A percentile compares a stretch with the other conserved stretches of the same genome.
Evolutionary conservation across 306 rosid species (phyloP).

Genomic region (Begonia loranthoides): DNA sequence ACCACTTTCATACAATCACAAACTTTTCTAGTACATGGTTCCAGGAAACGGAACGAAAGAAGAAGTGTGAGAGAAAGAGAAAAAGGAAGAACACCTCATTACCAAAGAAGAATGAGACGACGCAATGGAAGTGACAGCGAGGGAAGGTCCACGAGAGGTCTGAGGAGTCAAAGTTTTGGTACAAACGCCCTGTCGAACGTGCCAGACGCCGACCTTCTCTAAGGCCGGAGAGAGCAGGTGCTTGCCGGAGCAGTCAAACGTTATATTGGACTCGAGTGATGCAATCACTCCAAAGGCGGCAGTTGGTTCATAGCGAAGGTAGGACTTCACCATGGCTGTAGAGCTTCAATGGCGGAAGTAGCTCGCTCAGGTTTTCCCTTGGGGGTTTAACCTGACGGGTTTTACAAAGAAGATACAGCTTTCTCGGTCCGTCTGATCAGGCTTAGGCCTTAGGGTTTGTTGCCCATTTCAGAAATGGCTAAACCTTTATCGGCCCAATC

Average conservation of each 20-base stretch:
- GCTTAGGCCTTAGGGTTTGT: conserved; percentile 4
- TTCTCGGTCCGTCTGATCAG: not conserved
- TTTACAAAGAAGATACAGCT: not conserved
- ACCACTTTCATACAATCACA: too few relatives aligned
- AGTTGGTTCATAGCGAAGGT: conserved; percentile 76
- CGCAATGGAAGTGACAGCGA: conserved; percentile 53
- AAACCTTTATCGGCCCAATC: not conserved
- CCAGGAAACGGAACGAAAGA: too few relatives aligned
- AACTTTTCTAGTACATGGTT: too few relatives aligned
- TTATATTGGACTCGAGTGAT: conserved; percentile 62
- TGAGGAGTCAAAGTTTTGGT: conserved; percentile 51
- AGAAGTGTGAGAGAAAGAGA: not conserved
- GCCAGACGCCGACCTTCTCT: conserved; percentile 71
- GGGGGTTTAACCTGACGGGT: conserved; percentile 3
- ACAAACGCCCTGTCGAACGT: conserved; percentile 80
- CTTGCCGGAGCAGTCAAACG: conserved; percentile 65
- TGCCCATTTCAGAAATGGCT: not conserved
- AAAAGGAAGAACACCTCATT: not conserved
- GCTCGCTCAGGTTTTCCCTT: not conserved
- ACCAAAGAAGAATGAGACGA: conserved; percentile 52
- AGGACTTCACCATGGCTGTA: conserved; percentile 75
- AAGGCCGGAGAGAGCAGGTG: conserved; percentile 85
- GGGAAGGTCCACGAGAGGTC: conserved; percentile 39
- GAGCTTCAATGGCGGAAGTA: conserved; percentile 1
- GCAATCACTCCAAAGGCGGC: conserved; percentile 69